Conservation (phyloP, 2,329 filamentous ascomycete genomes). For the Beauveria brongniartii region DNA sequence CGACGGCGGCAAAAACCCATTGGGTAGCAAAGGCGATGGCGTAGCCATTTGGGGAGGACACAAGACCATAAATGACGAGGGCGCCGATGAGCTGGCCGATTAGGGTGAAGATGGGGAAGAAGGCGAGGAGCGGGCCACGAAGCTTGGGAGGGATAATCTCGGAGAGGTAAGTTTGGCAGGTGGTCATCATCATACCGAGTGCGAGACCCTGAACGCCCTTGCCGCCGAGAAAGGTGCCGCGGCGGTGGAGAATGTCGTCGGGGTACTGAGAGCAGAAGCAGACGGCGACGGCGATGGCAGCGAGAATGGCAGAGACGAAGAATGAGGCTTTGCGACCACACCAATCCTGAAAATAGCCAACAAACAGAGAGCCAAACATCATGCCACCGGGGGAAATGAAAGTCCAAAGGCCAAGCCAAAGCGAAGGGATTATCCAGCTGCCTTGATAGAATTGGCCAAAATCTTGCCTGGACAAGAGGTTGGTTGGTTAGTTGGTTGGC, state of each 20-base stretch:
- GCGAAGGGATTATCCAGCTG: slow-evolving; percentile 30
- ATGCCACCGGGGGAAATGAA: slow-evolving; percentile 30
- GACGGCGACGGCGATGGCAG: slow-evolving; percentile 28
- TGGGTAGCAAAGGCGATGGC: slow-evolving; percentile 34
- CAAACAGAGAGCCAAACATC: slow-evolving; percentile 28
- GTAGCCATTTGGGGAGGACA: slow-evolving; percentile 26
- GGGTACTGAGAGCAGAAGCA: slow-evolving; percentile 18
- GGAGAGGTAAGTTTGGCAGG: slow-evolving; percentile 40
- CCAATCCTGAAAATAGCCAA: slow-evolving; percentile 32
- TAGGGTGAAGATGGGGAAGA: slow-evolving; percentile 41
- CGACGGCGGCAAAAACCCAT: slow-evolving; percentile 35
- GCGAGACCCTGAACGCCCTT: slow-evolving; percentile 38
- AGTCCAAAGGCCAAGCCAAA: slow-evolving; percentile 38
- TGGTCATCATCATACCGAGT: slow-evolving; percentile 36
- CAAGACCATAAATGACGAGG: slow-evolving; percentile 29
- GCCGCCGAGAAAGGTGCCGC: slow-evolving; percentile 34
- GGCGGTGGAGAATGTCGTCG: slow-evolving; percentile 18
- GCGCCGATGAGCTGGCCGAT: slow-evolving; percentile 40
- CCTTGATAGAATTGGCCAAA: slow-evolving; percentile 25
- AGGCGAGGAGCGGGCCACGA: slow-evolving; percentile 37
- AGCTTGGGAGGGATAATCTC: slow-evolving; percentile 39
- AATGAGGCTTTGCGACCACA: slow-evolving; percentile 30
- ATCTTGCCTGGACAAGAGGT: slow-evolving; percentile 17
- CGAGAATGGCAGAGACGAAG: slow-evolving; percentile 27
- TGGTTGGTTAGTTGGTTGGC: background rate